Conservation (phyloP, 179 eudicot genomes). For the Silene noctiflora region DNA sequence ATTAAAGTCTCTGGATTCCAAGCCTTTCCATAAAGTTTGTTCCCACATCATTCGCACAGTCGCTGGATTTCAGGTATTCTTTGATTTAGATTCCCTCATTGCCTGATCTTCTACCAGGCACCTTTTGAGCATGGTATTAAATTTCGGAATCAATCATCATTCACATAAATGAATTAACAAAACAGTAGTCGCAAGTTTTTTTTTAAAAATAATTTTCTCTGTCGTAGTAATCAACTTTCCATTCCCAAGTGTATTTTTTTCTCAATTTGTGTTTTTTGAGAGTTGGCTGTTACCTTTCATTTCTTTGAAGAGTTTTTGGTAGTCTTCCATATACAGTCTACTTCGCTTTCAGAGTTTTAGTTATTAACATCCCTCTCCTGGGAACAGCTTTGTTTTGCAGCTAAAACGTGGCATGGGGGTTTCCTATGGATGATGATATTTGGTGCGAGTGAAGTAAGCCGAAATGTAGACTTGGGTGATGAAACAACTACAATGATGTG, state of each 20-base stretch:
- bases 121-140: not conserved
- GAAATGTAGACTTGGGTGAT: constrained; percentile 94
- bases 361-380: constrained; percentile 16
- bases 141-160: not conserved
- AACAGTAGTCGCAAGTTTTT: not conserved
- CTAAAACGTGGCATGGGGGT: constrained; percentile 97
- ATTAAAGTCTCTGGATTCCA: constrained; percentile 73
- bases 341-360: constrained; percentile 2
- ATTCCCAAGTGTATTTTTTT: not conserved
- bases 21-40: constrained; percentile 97
- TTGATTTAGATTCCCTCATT: constrained; percentile 6
- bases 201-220: not conserved
- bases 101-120: not conserved
- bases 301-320: not conserved
- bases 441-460: constrained; percentile 96
- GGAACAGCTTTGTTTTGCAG: constrained; percentile 83
- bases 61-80: constrained; percentile 84
- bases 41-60: constrained; percentile 92
- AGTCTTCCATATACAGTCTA: not conserved
- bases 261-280: not conserved
- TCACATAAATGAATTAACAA: not conserved
- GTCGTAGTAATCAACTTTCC: not conserved
- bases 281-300: not conserved
- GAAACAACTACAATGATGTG: constrained; percentile 94
- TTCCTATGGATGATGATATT: constrained; percentile 96